Evolutionary conservation across 768 basidiomycete species (phyloP).

Genomic region (Rubroboletus pulcherrimus): DNA sequence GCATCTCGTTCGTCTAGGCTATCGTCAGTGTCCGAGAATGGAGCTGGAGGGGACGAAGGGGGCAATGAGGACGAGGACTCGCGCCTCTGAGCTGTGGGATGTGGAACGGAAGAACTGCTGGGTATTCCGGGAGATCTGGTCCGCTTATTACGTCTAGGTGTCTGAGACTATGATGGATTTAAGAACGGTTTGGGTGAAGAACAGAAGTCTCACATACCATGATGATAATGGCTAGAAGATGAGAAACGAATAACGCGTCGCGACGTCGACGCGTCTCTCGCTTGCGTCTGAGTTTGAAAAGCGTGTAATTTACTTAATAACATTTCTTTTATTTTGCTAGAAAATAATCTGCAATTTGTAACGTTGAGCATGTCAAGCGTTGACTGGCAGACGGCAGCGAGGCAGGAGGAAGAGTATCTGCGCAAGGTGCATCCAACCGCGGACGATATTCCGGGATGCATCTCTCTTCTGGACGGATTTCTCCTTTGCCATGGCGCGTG

Average conservation of each 20-base stretch:
- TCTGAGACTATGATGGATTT: conserved; percentile 30
- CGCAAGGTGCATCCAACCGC: conserved; percentile 64
- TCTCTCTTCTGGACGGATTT: conserved; percentile 70
- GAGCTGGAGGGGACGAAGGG: conserved; percentile 78
- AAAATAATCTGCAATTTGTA: neutral
- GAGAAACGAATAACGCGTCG: conserved; percentile 38
- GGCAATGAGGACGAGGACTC: conserved; percentile 74
- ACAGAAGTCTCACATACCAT: conserved; percentile 37
- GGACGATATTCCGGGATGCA: conserved; percentile 80
- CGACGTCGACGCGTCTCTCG: conserved; percentile 45
- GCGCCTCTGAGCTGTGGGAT: conserved; percentile 45
- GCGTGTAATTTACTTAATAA: conserved; percentile 20
- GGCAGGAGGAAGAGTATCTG: conserved; percentile 68
- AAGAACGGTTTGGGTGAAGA: neutral
- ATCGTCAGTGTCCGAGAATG: conserved; percentile 87
- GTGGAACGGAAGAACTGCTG: conserved; percentile 43
- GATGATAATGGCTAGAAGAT: conserved; percentile 16
- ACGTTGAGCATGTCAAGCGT: conserved; percentile 33
- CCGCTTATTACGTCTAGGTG: conserved; percentile 59
- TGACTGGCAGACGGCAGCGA: conserved; percentile 53
- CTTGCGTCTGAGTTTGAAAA: conserved; percentile 43
- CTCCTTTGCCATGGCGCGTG: conserved; percentile 63
- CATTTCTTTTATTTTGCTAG: neutral
- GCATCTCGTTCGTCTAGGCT: conserved; percentile 68
- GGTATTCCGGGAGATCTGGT: conserved; percentile 54